Conservation (phyloP, 768 basidiomycete genomes). For the Trametes villosa region DNA sequence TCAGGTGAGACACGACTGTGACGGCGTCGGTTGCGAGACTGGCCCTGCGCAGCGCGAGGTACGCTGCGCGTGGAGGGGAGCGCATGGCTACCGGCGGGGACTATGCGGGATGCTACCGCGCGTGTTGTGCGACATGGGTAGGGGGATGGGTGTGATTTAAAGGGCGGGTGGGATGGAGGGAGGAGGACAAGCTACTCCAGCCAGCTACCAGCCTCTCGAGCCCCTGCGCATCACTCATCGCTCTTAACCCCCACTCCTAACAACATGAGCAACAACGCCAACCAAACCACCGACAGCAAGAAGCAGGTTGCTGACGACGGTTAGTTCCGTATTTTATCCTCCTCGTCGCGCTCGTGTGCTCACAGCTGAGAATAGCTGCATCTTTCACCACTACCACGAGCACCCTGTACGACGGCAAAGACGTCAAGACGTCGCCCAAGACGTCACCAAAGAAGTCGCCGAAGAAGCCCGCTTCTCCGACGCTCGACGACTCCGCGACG, state of each 20-base stretch:
- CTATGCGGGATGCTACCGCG: background rate
- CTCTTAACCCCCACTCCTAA: background rate
- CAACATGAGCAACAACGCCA: slow-evolving; percentile 5
- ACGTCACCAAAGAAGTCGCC: background rate
- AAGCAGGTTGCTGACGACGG: background rate
- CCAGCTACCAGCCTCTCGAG: background rate
- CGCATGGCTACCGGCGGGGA: background rate
- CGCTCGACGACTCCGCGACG: background rate
- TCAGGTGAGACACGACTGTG: too few species aligned
- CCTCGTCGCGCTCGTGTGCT: background rate
- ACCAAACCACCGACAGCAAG: background rate
- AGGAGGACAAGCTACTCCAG: background rate
- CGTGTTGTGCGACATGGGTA: background rate
- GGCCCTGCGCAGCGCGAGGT: background rate
- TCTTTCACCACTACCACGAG: slow-evolving; percentile 1
- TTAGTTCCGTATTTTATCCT: background rate
- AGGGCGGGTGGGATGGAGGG: background rate
- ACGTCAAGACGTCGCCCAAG: background rate
- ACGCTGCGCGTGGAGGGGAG: background rate
- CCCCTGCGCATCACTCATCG: background rate
- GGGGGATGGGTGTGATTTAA: background rate
- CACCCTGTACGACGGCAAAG: slow-evolving; percentile 8
- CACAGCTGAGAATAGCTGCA: background rate
- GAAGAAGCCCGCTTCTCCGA: background rate
- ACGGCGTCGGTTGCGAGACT: too few species aligned